Conservation (phyloP, 768 basidiomycete genomes). For the Gymnopilus dilepis region DNA sequence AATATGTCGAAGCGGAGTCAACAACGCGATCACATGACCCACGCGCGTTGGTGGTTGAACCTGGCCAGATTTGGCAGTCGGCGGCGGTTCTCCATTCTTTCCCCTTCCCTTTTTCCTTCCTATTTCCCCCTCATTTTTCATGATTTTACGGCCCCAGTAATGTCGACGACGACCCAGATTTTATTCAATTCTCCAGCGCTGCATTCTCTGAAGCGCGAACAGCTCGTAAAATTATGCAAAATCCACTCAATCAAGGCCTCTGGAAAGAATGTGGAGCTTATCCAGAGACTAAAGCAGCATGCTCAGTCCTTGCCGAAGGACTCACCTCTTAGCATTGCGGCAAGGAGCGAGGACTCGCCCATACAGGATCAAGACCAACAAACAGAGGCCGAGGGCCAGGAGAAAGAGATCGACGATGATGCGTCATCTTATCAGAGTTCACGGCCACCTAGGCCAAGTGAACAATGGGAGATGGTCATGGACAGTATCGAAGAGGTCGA, state of each 20-base stretch:
- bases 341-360: conserved; percentile 48
- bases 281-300: conserved; percentile 70
- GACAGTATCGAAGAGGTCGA: conserved; percentile 76
- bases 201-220: conserved; percentile 82
- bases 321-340: conserved; percentile 58
- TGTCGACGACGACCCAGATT: conserved; percentile 80
- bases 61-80: background rate
- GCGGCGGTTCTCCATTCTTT: background rate
- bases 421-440: conserved; percentile 20
- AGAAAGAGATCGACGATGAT: conserved; percentile 32
- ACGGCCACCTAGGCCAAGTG: conserved; percentile 62
- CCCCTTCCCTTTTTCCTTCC: conserved; percentile 1
- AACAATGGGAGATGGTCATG: conserved; percentile 89
- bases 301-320: conserved; percentile 67
- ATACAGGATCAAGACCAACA: conserved; percentile 24
- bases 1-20: background rate
- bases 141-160: conserved; percentile 29
- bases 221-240: conserved; percentile 87
- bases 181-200: conserved; percentile 85
- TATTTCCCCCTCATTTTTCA: conserved; percentile 1
- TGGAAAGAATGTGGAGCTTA: conserved; percentile 79
- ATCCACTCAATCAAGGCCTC: conserved; percentile 78
- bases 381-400: conserved; percentile 30
- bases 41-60: conserved; percentile 1
- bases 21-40: conserved; percentile 1